Conservation (phyloP, 495 filamentous ascomycete genomes). For the Poronia punctata region DNA sequence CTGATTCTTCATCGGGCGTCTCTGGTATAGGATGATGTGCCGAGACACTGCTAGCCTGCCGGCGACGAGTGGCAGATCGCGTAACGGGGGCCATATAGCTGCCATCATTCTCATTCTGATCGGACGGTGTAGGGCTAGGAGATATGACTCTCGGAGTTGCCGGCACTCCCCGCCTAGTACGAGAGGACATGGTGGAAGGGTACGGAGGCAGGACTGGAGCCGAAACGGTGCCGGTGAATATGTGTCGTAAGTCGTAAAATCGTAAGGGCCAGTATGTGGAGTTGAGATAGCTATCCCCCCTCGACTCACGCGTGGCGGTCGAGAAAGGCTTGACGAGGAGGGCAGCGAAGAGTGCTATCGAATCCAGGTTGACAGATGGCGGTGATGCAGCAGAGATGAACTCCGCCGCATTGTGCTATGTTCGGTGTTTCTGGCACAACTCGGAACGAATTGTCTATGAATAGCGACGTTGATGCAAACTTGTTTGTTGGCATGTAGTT, state of each 20-base stretch:
- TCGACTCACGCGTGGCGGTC: constrained; percentile 31
- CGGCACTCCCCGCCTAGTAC: constrained; percentile 42
- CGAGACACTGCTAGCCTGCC: constrained; percentile 31
- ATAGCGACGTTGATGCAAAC: no score
- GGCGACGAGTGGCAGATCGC: constrained; percentile 52
- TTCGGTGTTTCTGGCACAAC: not conserved
- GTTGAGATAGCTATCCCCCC: constrained; percentile 42
- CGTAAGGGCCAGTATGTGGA: constrained; percentile 39
- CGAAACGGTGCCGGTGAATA: constrained; percentile 45
- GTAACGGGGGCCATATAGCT: constrained; percentile 57
- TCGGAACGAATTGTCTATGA: no score
- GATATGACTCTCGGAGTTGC: constrained; percentile 65
- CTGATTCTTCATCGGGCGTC: constrained; percentile 28
- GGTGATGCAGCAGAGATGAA: constrained; percentile 27
- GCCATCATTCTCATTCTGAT: constrained; percentile 43
- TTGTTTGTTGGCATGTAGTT: no score
- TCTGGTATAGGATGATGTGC: constrained; percentile 28
- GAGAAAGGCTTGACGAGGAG: constrained; percentile 11
- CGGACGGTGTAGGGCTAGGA: constrained; percentile 59
- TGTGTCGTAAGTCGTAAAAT: constrained; percentile 37
- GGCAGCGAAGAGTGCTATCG: constrained; percentile 26
- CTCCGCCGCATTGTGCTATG: constrained; percentile 28
- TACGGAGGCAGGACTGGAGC: constrained; percentile 41
- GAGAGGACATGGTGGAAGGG: constrained; percentile 33
- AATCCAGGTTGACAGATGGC: constrained; percentile 38